Base-by-base conservation (phyloP, 2,329 filamentous ascomycete genomes). In the Sporothrix mexicana region DNA sequence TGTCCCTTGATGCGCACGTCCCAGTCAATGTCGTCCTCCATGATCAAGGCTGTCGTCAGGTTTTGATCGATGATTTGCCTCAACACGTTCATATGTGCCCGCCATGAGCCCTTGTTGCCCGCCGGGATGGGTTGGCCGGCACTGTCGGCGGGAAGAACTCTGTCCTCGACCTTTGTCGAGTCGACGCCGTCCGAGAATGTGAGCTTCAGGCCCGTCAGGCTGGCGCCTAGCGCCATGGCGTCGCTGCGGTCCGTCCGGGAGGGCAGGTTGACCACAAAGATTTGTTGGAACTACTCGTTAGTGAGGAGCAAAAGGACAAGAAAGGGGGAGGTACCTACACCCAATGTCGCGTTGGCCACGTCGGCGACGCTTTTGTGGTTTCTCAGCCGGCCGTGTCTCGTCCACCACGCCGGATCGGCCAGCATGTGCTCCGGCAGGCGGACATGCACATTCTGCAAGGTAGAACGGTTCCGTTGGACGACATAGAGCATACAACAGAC, bases 11-110 rank as follows among this genome's bases (percentile, higher is more conserved):
- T 77, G 0, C 82, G 80, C 13, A 88, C 78, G 72, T 89, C 87
- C 87, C 87, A 89, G 78, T 89, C 87, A 23, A 84, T 82, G 72
- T 89, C 87, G 76, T 89, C 87, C 76, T 89, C 87, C 36, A 89
- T 77, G 41, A 89, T 85, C 1, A 89, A 78, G 0, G 85, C 86
- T 1, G 84, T 85, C 0, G 81, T 79, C 2, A 87, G 75, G 55
- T 83, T 82, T 12, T 83, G 78, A n/a, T 83, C 79, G 13, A 88
- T 80, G 13, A 88, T 79, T 15, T 80, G 82, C 12, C 77, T 74
- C 30, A 80, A 74, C 0, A 78, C 80, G 55, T 84, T 81, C 79
- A 84, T 81, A 68, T 85, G 84, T 0, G 82, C 83, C 49, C 81
- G 76, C 83, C 83, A 85, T 71, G 81, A 74, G 70, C 81, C 76